Evolutionary conservation across 257 asterid species (phyloP).

Genomic region (Dorcoceras hygrometricum): DNA sequence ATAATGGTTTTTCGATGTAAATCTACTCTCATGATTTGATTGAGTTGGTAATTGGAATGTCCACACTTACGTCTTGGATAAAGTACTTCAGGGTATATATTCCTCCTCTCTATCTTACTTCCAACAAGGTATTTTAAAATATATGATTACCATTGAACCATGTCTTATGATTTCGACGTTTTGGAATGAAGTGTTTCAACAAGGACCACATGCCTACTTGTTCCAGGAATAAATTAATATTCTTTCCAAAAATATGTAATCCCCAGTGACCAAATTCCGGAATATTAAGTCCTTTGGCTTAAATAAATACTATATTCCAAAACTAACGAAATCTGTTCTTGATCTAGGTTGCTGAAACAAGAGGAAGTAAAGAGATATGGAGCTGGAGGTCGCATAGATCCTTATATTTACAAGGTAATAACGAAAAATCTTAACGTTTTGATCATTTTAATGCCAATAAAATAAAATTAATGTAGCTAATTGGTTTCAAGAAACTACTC

Average conservation of each 20-base stretch:
- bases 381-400: constrained; percentile 86
- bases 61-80: too few species aligned
- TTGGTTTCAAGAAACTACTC: background rate
- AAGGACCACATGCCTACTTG: too few species aligned
- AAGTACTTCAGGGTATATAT: too few species aligned
- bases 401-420: constrained; percentile 76
- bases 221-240: too few species aligned
- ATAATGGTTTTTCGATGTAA: too few species aligned
- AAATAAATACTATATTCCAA: background rate
- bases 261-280: background rate
- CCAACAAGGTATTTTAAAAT: too few species aligned
- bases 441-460: background rate
- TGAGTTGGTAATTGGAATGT: background rate
- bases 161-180: too few species aligned
- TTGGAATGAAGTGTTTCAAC: too few species aligned
- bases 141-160: too few species aligned
- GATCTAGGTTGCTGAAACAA: constrained; percentile 67
- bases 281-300: background rate
- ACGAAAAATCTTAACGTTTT: background rate
- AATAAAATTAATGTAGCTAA: background rate
- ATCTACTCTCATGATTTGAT: background rate
- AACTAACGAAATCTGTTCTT: constrained; percentile 16
- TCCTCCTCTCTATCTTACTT: too few species aligned
- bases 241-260: background rate
- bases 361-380: constrained; percentile 78